Conservation (phyloP, 2,329 filamentous ascomycete species). For the Rhynchosporium graminicola region DNA sequence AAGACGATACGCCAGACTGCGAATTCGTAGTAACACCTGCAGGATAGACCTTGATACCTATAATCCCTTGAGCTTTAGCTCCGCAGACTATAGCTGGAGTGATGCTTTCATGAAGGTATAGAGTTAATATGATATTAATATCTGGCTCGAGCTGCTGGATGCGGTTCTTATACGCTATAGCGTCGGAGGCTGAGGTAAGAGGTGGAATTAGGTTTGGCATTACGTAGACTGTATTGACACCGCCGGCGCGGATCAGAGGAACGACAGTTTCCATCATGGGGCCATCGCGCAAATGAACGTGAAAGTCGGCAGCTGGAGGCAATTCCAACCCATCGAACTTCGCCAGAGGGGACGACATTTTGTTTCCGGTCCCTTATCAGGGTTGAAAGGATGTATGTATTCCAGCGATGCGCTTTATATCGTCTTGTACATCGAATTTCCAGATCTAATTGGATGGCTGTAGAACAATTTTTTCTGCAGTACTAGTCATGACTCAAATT, state of each 20-base stretch:
- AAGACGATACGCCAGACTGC: constrained; percentile 67
- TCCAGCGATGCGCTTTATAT: no score
- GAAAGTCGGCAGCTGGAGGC: constrained; percentile 62
- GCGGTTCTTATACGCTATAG: constrained; percentile 64
- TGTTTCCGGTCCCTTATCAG: no score
- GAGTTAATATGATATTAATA: constrained; percentile 72
- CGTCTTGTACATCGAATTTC: no score
- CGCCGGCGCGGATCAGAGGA: constrained; percentile 58
- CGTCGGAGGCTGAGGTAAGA: constrained; percentile 60
- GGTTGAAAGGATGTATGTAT: no score
- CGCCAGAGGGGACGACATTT: constrained; percentile 21
- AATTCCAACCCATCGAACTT: constrained; percentile 49
- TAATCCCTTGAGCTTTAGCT: constrained; percentile 36
- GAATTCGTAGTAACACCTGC: constrained; percentile 70
- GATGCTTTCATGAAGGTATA: constrained; percentile 47
- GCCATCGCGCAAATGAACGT: constrained; percentile 61
- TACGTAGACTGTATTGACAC: constrained; percentile 56
- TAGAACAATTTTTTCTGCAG: no score
- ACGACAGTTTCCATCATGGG: constrained; percentile 48
- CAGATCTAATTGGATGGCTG: no score
- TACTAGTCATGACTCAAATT: no score
- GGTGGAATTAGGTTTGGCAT: constrained; percentile 66
- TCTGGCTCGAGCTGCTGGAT: constrained; percentile 61
- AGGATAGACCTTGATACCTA: constrained; percentile 38
- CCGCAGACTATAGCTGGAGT: constrained; percentile 35